Conservation (phyloP, 2,329 filamentous ascomycete species). For the Setomelanomma holmii region DNA sequence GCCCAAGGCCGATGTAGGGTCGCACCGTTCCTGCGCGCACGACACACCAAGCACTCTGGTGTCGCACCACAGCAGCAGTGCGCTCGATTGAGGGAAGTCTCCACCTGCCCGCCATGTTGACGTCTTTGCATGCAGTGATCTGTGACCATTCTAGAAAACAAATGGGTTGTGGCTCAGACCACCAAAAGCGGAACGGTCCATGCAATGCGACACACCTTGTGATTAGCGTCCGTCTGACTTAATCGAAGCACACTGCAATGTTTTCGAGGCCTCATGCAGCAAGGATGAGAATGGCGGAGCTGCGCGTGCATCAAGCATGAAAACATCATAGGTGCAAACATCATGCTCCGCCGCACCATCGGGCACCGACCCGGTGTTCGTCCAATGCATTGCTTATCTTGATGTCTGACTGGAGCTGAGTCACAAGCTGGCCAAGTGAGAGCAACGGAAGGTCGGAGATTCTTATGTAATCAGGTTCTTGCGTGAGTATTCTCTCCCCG, state of each 20-base stretch:
- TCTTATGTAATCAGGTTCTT: not conserved
- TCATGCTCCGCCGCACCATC: constrained; percentile 21
- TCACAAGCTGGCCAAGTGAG: constrained; percentile 8
- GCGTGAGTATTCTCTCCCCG: not conserved
- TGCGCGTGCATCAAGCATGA: constrained; percentile 22
- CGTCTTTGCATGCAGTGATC: constrained; percentile 37
- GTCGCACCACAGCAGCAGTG: constrained; percentile 35
- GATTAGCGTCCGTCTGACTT: constrained; percentile 5
- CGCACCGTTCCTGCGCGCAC: constrained; percentile 11
- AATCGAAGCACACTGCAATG: constrained; percentile 9
- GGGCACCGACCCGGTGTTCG: constrained; percentile 25
- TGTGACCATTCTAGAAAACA: constrained; percentile 42
- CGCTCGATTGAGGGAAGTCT: constrained; percentile 18
- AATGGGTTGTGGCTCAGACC: constrained; percentile 28
- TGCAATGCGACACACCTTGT: constrained; percentile 44
- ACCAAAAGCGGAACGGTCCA: constrained; percentile 18
- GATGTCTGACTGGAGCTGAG: constrained; percentile 26
- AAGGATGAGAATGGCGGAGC: constrained; percentile 21
- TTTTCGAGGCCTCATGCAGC: constrained; percentile 7
- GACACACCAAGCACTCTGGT: constrained; percentile 10
- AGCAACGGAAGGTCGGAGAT: not conserved
- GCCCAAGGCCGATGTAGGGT: constrained; percentile 8
- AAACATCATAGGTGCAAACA: constrained; percentile 11
- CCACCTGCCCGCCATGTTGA: constrained; percentile 21
- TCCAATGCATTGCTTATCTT: constrained; percentile 16